Evolutionary conservation across 805 yeast species (phyloP), one percentile per base, ranked within the genome.

Genomic region (Brettanomyces naardenensis): DNA sequence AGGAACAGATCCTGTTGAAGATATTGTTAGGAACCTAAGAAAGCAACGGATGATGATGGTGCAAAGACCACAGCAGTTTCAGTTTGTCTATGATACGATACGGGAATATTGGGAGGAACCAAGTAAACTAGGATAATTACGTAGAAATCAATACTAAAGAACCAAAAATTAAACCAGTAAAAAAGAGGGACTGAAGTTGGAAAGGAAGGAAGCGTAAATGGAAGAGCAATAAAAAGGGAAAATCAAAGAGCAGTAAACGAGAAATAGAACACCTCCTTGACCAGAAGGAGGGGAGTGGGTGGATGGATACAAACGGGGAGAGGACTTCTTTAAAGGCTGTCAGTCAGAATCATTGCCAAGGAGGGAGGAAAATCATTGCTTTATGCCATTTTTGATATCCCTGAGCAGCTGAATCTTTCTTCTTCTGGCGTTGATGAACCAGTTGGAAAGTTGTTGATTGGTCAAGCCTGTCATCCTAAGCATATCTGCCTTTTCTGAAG

Each of bases 351-450:
- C n/a, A n/a, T n/a, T n/a, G n/a, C n/a, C n/a, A n/a, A n/a, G n/a
- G n/a, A n/a, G n/a, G n/a, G n/a, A n/a, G n/a, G n/a, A n/a, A n/a
- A n/a, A n/a, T n/a, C n/a, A n/a, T n/a, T n/a, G n/a, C n/a, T n/a
- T n/a, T n/a, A n/a, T 34, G 14, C 15, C 31, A 7, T 27, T 19
- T 33, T 52, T 51, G 22, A 54, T 45, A 44, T 71, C 71, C 47
- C 71, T 66, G 43, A 74, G 58, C 31, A 57, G 49, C 52, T 69
- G 73, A 36, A 76, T 71, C 53, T 74, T 75, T 45, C 80, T 60
- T 50, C 80, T 61, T 54, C 80, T 64, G 14, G 80, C 80, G 52
- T 75, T 75, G 49, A 75, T 75, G 46, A 75, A 75, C 80, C 80
- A 75, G 48, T 75, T 75, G 42, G 74, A 66, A 42, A 75, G 61